Evolutionary conservation across 2,329 filamentous ascomycete species (phyloP).

Genomic region (Paecilomyces niveus): DNA sequence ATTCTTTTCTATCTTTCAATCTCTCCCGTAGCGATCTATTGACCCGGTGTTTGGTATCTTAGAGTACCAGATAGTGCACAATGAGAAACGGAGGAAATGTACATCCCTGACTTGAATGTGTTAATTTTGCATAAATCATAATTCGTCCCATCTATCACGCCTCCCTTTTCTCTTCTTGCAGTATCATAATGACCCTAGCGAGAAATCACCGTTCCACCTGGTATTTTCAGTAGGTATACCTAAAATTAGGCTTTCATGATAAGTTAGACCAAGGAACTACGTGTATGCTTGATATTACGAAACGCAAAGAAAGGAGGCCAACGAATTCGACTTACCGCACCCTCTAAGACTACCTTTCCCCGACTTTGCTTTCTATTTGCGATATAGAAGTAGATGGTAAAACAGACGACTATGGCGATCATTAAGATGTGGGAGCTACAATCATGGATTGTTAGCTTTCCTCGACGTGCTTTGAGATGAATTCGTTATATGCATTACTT

Average conservation of each 20-base stretch:
- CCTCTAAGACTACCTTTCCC: conserved; percentile 46
- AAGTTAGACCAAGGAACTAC: not conserved
- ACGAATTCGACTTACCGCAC: conserved; percentile 21
- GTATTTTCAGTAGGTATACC: conserved; percentile 25
- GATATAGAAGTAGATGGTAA: conserved; percentile 48
- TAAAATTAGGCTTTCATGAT: conserved; percentile 19
- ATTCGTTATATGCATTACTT: not conserved
- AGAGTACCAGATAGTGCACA: not conserved
- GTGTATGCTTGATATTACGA: not conserved
- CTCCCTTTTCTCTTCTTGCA: not conserved
- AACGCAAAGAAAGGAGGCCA: not conserved
- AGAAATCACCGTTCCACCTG: not conserved
- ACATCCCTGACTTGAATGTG: not conserved
- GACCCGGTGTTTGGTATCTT: not conserved
- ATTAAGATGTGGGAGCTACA: conserved; percentile 52
- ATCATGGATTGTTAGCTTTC: not conserved
- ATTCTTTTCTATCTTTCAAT: not conserved
- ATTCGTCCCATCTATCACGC: not conserved
- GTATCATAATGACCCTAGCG: not conserved
- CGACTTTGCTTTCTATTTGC: conserved; percentile 44
- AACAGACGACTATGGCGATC: conserved; percentile 45
- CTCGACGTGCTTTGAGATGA: not conserved
- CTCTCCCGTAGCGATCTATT: not conserved
- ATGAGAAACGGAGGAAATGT: not conserved
- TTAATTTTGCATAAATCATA: not conserved